Evolutionary conservation across 805 yeast genomes (phyloP), one percentile per base, ranked within the genome.

Genomic region (Cyberlindnera japonica): DNA sequence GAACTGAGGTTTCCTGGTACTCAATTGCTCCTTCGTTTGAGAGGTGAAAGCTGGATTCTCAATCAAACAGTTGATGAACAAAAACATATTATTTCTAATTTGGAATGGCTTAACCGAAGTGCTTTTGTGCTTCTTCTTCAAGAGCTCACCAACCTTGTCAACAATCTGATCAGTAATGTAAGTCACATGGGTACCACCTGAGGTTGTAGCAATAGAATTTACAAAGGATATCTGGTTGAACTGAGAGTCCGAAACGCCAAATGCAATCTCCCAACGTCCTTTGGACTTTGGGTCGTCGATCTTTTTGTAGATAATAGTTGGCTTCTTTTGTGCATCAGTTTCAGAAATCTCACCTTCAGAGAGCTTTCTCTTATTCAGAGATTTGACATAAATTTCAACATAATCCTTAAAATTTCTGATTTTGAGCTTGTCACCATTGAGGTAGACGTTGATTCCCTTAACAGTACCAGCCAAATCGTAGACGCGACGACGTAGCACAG

Each of bases 31-130:
- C 58, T 93, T 93, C 0, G 99, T 93, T 66, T 93, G 99, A 1
- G 98, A 90, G 0, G 97, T 89, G 61, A 93, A 93, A 0, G 98
- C 95, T 0, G 99, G 99, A 54, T 93, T 93, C 59, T 89, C 96
- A 63, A 93, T 81, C 52, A 90, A 70, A 72, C 96, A 88, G 62
- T 93, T 93, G 47, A 93, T 71, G 54, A 93, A 93, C 25, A 93
- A 56, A 54, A 93, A 93, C 81, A 93, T 85, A 62, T 89, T 83
- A 63, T 82, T 88, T 58, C 82, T 81, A 43, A 93, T 84, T 64
- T 93, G 98, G 52, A 82, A 82, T 3, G 95, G 93, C 53, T 83
- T 86, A 44, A 93, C 77, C 63, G 79, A 80, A 13, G 88, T 79
- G 43, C 68, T 69, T 40, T 66, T 67, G 45, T 78, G 79, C 55